Evolutionary conservation across 2,329 filamentous ascomycete species (phyloP).

Genomic region (Colletotrichum sp.): DNA sequence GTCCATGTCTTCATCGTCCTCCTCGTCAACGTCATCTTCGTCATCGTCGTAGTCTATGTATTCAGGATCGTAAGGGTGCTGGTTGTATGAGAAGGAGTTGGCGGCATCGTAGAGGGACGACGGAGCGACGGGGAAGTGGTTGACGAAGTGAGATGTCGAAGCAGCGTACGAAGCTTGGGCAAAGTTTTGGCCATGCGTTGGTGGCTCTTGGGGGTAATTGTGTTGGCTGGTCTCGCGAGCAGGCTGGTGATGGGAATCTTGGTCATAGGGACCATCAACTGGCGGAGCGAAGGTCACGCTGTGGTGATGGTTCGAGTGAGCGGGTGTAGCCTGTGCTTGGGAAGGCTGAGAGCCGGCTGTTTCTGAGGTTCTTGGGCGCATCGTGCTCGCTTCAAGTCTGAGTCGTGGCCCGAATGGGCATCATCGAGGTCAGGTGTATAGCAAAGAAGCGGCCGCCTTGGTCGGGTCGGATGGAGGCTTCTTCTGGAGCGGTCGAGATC

Average conservation of each 20-base stretch:
- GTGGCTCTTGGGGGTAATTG: neutral
- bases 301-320: constrained; percentile 13
- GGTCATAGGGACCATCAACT: neutral
- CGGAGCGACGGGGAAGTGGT: constrained; percentile 13
- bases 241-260: neutral
- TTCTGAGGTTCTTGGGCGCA: constrained; percentile 16
- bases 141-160: neutral
- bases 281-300: neutral
- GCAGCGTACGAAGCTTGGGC: neutral
- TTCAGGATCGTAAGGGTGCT: constrained; percentile 6
- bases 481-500: neutral
- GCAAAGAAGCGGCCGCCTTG: neutral
- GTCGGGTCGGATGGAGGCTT: neutral
- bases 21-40: constrained; percentile 4
- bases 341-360: constrained; percentile 8
- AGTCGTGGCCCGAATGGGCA: constrained; percentile 13
- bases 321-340: constrained; percentile 8
- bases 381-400: constrained; percentile 6
- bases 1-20: constrained; percentile 27
- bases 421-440: constrained; percentile 1
- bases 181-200: neutral
- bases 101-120: constrained; percentile 12
- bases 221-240: constrained; percentile 5
- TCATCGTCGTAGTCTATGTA: constrained; percentile 12
- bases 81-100: neutral